Evolutionary conservation across 495 filamentous ascomycete species (phyloP), one percentile per base, ranked within the genome.

Genomic region (Ramalina intermedia): DNA sequence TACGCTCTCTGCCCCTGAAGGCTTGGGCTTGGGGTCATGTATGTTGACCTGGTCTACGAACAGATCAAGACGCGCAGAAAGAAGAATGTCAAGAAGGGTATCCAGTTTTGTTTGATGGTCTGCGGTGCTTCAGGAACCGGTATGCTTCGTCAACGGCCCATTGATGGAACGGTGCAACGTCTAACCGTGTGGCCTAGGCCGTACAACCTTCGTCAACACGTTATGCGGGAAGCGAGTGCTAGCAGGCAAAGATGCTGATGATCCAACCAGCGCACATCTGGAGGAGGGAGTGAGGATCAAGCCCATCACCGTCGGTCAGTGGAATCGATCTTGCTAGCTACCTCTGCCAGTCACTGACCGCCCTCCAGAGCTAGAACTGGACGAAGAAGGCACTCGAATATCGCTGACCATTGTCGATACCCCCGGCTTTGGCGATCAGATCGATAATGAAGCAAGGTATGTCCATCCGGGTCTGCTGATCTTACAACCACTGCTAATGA

Each of bases 21-120:
- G 41, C 33, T 21, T 41, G 16, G 13, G 8, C 27, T 41, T 13
- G 6, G 20, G 11, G 21, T n/a, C 21, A 41, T 23, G 17, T 18
- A 41, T n/a, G 16, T 33, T 48, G 36, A 48, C 27, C 17, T 13
- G 17, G 23, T 7, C 26, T 46, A 17, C 26, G 43, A 57, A 50
- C 69, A 88, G 84, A 85, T 89, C 66, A 88, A 93, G 82, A 88
- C 94, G 66, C 89, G 91, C 70, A 82, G 87, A 64, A 98, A 98
- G 89, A 98, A 98, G 80, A 96, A 96, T 76, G 90, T 96, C 70
- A 98, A 98, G 84, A 98, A 96, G 82, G 91, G 91, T 57, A 96
- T 98, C 62, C 93, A 96, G 75, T 98, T 98, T 75, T 96, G 90
- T 71, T 64, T 98, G 81, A 98, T 98, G 91, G 91, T 98, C 58